Evolutionary conservation across 352 stramenopile species (phyloP), one percentile per base, ranked within the genome.

Genomic region (Phytophthora ramorum): DNA sequence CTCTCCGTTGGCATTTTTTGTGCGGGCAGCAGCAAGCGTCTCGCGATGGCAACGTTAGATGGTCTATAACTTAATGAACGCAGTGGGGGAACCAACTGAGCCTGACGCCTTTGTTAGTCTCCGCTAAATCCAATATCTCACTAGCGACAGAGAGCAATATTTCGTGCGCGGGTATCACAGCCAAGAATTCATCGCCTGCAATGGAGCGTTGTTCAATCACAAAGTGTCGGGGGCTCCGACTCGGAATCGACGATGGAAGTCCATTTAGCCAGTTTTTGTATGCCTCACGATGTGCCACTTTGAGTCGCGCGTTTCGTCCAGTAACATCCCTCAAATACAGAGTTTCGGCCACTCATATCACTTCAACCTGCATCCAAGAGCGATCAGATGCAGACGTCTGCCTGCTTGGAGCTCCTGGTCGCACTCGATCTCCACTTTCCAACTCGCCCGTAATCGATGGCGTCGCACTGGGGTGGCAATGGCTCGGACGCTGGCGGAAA

Each of bases 41-140:
- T 17, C 16, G 24, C 20, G n/a, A 41, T 47, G 34, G 47, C 26
- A 41, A 38, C 22, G 44, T 44, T 56, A 57, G 52, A 57, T 52
- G 35, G 47, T 69, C 61, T 37, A 68, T 72, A 72, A 72, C 19
- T 68, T 72, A 68, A 66, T 68, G 57, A 58, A 47, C 28, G 22
- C 38, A 43, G 20, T 10, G 12, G 14, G 22, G 60, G 24, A 8
- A 14, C 19, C 22, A 38, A 44, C n/a, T 44, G 9, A 44, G 48
- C 12, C n/a, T 9, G 30, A 2, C 28, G 26, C 26, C 26, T 52
- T 24, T 52, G 22, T 24, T 3, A 3, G 22, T 24, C 22, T 3
- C 22, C 22, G 22, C 22, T 24, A 24, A 1, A 24, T 24, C 22
- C 1, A 24, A 24, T 24, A 24, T 24, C 22, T 24, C 22, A 24